These are phyloP conservation scores for Phytophthora litchii DNA, from an alignment of 352 stramenopile genomes.

Conservation along the genomic window DNA sequence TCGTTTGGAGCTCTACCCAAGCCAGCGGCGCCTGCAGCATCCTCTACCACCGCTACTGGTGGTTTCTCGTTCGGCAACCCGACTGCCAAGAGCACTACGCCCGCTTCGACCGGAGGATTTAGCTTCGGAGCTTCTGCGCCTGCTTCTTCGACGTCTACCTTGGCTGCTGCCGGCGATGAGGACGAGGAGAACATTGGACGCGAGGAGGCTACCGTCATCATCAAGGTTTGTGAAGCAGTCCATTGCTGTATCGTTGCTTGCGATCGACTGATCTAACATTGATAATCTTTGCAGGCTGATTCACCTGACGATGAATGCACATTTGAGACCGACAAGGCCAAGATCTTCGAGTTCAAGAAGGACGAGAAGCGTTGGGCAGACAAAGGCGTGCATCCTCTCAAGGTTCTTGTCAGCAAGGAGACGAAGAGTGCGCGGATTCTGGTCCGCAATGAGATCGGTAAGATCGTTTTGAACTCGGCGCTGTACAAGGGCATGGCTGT, in stretches of 20 bases:
- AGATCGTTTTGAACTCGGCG: slow-evolving; percentile 84
- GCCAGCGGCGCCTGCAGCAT: slow-evolving; percentile 21
- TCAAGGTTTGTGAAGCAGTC: slow-evolving; percentile 62
- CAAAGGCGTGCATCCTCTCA: slow-evolving; percentile 82
- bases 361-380: slow-evolving; percentile 89
- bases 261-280: slow-evolving; percentile 3
- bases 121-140: slow-evolving; percentile 38
- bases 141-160: slow-evolving; percentile 20
- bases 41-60: slow-evolving; percentile 25
- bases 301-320: slow-evolving; percentile 72
- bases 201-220: slow-evolving; percentile 85
- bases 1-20: slow-evolving; percentile 46
- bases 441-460: slow-evolving; percentile 86
- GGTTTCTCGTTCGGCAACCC: slow-evolving; percentile 56
- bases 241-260: not conserved
- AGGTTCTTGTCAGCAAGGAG: slow-evolving; percentile 79
- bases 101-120: slow-evolving; percentile 30
- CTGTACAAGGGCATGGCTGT: slow-evolving; percentile 83
- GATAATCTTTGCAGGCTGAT: slow-evolving; percentile 43
- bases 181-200: slow-evolving; percentile 84
- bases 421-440: slow-evolving; percentile 76
- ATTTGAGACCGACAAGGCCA: slow-evolving; percentile 81
- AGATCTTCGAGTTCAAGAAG: slow-evolving; percentile 88
- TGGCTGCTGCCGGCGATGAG: slow-evolving; percentile 46
- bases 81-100: slow-evolving; percentile 22